Conservation (phyloP, 129 eudicot genomes). For the Scalesia atractyloides region DNA sequence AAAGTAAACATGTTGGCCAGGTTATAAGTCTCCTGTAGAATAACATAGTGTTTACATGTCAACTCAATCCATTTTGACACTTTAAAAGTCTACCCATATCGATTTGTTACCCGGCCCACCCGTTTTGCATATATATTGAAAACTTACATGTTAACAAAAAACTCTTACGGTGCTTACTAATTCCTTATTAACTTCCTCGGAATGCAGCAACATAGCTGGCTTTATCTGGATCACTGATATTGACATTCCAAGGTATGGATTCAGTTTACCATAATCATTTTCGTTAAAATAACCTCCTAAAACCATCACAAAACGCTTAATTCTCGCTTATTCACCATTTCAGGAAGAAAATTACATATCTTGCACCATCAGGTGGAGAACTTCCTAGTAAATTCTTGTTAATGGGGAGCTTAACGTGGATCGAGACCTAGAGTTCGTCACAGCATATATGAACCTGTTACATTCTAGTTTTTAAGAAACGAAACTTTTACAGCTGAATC, state of each 20-base stretch:
- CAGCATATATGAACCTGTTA: neutral
- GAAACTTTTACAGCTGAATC: neutral
- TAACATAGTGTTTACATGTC: neutral
- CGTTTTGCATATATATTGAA: neutral
- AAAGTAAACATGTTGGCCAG: neutral
- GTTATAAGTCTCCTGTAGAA: constrained; percentile 3
- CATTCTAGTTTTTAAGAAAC: neutral
- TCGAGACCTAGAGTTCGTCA: constrained; percentile 48
- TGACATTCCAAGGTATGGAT: constrained; percentile 67
- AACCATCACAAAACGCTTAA: neutral
- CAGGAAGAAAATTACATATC: constrained; percentile 90
- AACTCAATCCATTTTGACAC: neutral
- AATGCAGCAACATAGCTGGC: constrained; percentile 87
- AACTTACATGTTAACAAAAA: neutral
- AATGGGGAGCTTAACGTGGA: constrained; percentile 75
- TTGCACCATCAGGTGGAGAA: constrained; percentile 87
- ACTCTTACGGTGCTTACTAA: neutral
- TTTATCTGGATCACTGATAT: constrained; percentile 83
- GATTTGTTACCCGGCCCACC: constrained; percentile 3
- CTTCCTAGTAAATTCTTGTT: constrained; percentile 84
- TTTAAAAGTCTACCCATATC: neutral
- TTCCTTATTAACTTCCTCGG: neutral
- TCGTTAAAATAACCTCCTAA: neutral
- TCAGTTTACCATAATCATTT: constrained; percentile 8
- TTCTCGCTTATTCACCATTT: constrained; percentile 7